A percentile compares a stretch with the other conserved stretches of the same genome.
phyloP scores from a whole-genome alignment of 2,329 filamentous ascomycete species.

The Ophiostoma quercus region DNA sequence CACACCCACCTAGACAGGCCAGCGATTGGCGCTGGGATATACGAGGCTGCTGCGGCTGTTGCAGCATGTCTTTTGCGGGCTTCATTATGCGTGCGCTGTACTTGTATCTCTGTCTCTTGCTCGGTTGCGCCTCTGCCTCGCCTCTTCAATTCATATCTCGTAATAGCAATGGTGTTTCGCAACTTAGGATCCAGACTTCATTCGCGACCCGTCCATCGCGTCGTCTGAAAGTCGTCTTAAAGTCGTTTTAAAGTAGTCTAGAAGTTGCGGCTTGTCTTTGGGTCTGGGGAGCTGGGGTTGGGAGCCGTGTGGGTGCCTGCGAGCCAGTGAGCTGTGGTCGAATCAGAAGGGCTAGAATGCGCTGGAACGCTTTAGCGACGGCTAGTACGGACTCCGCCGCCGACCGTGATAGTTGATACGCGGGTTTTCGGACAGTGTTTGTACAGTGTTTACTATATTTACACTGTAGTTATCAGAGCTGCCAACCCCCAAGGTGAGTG shows the following conservation, averaged over 20 bases:
- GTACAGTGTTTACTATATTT: neutral
- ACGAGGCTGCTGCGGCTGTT: constrained; percentile 4
- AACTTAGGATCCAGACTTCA: neutral
- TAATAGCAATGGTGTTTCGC: neutral
- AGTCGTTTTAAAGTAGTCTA: constrained; percentile 5
- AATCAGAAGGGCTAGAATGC: neutral
- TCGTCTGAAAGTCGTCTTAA: neutral
- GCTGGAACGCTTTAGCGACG: constrained; percentile 6
- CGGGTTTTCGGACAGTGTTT: constrained; percentile 10
- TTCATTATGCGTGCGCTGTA: constrained; percentile 1
- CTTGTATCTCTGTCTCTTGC: neutral
- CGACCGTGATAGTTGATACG: constrained; percentile 12
- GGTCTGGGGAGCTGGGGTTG: neutral
- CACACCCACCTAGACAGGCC: constrained; percentile 14
- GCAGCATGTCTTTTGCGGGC: neutral
- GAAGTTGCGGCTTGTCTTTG: neutral
- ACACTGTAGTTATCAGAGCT: constrained; percentile 14
- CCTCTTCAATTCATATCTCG: constrained; percentile 7
- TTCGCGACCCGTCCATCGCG: constrained; percentile 6
- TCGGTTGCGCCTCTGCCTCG: neutral
- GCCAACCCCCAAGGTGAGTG: neutral
- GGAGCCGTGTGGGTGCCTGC: neutral
- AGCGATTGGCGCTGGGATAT: constrained; percentile 19
- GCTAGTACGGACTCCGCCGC: constrained; percentile 17
- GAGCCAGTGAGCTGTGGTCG: constrained; percentile 1